Evolutionary conservation across 2,329 filamentous ascomycete species (phyloP).

Genomic region (Penicillium sp.): DNA sequence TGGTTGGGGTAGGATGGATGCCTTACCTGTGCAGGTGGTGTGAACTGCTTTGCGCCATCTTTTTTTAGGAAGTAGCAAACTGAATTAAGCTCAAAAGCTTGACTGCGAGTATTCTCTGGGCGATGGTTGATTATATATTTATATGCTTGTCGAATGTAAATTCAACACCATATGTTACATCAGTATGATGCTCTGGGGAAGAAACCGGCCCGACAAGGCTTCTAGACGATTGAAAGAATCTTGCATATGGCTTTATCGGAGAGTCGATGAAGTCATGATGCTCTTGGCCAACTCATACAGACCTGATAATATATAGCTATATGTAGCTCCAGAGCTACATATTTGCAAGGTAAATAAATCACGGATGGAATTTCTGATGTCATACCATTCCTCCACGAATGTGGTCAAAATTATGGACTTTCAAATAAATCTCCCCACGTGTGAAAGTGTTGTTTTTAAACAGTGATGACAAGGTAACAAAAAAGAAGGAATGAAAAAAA

Average conservation of each 20-base stretch:
- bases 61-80: neutral
- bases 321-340: neutral
- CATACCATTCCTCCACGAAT: neutral
- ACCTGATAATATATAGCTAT: too few relatives aligned
- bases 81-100: neutral
- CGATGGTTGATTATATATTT: neutral
- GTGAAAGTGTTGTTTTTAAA: neutral
- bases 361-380: neutral
- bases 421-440: neutral
- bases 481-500: neutral
- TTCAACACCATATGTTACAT: neutral
- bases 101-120: too few relatives aligned
- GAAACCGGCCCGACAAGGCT: neutral
- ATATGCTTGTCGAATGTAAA: neutral
- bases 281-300: neutral
- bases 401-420: neutral
- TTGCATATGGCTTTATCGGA: neutral
- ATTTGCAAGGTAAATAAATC: too few relatives aligned
- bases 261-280: neutral
- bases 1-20: neutral
- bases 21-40: constrained; percentile 22
- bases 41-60: neutral
- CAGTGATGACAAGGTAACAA: too few relatives aligned
- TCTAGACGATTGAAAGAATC: neutral
- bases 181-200: neutral